Evolutionary conservation across 495 filamentous ascomycete species (phyloP), one percentile per base, ranked within the genome.

Genomic region (Geopyxis carbonaria): DNA sequence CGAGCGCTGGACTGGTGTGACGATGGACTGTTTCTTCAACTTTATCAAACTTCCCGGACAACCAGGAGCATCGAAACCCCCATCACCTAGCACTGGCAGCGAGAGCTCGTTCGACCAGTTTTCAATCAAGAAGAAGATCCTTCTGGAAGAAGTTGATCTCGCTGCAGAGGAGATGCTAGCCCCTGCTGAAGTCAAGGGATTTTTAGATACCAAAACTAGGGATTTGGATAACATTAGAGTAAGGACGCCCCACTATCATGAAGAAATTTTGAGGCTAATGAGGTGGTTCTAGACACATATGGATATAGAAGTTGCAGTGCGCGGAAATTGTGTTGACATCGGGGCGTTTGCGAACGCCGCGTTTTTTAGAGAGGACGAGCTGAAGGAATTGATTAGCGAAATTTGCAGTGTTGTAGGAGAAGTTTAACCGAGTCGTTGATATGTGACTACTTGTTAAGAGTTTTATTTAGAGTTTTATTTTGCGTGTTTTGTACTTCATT

Each of bases 1-100:
- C 7, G 46, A 56, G 11, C 38, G 56, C 24, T 69, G 66, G 66
- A 67, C 62, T 13, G 65, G 64, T 0, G 49, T 67, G 3, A 53
- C 48, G 25, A 47, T 66, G 10, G 61, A 69, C 45, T 57, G 38
- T 18, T 59, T 53, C 34, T 61, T 63, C 16, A 63, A 63, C 39
- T 59, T 59, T 23, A 28, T 63, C 9, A 61, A 58, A 32, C 36
- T 50, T 2, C 25, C 47, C n/a, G 2, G 22, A 24, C 9, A 28
- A 2, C 22, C 22, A 4, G 21, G 16, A 30, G 31, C 8, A 34
- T 15, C 3, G 27, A 19, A 30, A 22, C n/a, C 14, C 5, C n/a
- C 9, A 36, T 10, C 30, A 18, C 8, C 19, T 9, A 4, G 22
- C 45, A 5, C 28, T 20, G 21, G 46, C 50, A 25, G 8, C 51